These are phyloP conservation scores for Globisporangium sylvaticum DNA, from an alignment of 352 stramenopile genomes.

Conservation along the genomic window DNA sequence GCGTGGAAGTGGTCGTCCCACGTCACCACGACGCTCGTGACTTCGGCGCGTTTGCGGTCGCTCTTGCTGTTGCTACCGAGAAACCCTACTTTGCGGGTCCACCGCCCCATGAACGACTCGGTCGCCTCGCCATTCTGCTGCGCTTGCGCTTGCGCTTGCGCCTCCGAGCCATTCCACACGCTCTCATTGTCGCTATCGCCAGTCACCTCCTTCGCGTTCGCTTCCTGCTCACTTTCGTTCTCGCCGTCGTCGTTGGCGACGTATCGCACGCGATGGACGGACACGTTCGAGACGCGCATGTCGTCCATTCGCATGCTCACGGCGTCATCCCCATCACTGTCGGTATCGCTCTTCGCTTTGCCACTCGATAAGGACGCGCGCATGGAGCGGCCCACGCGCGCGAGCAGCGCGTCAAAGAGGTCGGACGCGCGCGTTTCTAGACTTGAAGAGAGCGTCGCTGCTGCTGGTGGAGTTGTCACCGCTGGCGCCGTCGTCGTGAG, in stretches of 20 bases:
- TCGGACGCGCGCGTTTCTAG: neutral
- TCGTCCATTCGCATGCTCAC: conserved; percentile 22
- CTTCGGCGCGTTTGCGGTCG: conserved; percentile 19
- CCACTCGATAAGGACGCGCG: conserved; percentile 21
- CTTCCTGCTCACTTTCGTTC: neutral
- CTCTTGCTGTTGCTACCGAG: neutral
- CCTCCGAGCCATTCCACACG: conserved; percentile 11
- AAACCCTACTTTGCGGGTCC: conserved; percentile 5
- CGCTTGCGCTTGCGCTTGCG: neutral
- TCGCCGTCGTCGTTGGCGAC: conserved; percentile 19
- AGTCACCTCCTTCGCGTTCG: neutral
- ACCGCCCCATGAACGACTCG: conserved; percentile 13
- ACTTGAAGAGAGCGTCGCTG: neutral
- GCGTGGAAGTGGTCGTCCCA: conserved; percentile 60
- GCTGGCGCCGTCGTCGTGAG: conserved; percentile 9
- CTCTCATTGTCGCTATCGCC: conserved; percentile 1
- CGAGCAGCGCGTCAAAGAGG: conserved; percentile 6
- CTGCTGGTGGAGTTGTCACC: neutral
- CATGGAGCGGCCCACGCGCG: conserved; percentile 2
- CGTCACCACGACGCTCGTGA: conserved; percentile 54
- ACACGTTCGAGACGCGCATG: conserved; percentile 52
- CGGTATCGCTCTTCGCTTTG: conserved; percentile 19
- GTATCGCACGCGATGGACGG: conserved; percentile 58
- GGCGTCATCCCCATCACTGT: conserved; percentile 17
- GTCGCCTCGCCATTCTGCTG: neutral